phyloP scores from a whole-genome alignment of 1,139 yeast species.

The Hanseniaspora sp. region DNA sequence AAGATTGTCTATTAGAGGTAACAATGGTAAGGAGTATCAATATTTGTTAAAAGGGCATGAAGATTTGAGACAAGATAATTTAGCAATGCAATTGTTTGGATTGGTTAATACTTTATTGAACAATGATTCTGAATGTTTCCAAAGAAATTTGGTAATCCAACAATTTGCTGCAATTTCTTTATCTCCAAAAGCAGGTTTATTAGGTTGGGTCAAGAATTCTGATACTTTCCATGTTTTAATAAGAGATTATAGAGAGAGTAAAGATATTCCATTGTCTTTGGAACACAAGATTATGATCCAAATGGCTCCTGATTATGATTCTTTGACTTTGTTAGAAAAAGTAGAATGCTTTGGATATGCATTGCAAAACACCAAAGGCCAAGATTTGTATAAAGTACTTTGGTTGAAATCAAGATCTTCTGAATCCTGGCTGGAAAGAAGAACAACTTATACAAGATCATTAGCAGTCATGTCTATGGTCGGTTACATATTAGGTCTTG shows the following conservation, averaged over 20 bases:
- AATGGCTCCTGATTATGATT: constrained; percentile 97
- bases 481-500: constrained; percentile 89
- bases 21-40: constrained; percentile 82
- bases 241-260: constrained; percentile 81
- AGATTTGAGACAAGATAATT: constrained; percentile 92
- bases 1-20: constrained; percentile 63
- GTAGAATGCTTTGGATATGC: constrained; percentile 96
- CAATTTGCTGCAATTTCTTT: constrained; percentile 86
- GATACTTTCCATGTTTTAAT: constrained; percentile 93
- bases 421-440: constrained; percentile 94
- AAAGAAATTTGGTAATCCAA: constrained; percentile 87
- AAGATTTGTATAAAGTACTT: constrained; percentile 84
- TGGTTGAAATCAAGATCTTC: constrained; percentile 95
- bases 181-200: constrained; percentile 90
- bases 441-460: constrained; percentile 91
- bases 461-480: constrained; percentile 98
- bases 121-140: constrained; percentile 91
- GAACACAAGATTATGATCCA: constrained; percentile 94
- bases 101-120: constrained; percentile 80
- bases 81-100: constrained; percentile 96
- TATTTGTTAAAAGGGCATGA: constrained; percentile 88
- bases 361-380: constrained; percentile 88
- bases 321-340: constrained; percentile 74
- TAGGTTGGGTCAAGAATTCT: constrained; percentile 96
- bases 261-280: constrained; percentile 78